A percentile compares a stretch with the other conserved stretches of the same genome.
Evolutionary conservation across 306 rosid genomes (phyloP).

Genomic region (Vicia faba): DNA sequence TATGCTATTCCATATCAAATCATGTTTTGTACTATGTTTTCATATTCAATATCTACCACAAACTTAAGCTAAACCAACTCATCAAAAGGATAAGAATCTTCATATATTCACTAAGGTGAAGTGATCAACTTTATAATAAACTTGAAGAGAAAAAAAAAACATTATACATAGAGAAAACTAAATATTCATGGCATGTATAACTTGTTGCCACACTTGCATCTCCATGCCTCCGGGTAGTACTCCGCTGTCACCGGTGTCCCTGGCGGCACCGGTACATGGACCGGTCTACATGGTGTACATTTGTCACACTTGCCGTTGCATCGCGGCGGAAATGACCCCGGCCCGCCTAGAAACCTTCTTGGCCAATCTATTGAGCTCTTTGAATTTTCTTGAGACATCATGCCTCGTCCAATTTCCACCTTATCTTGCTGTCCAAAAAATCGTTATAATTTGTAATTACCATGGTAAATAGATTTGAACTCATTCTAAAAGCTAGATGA

Average conservation of each 20-base stretch:
- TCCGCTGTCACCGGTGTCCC: conserved; percentile 85
- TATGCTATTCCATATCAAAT: conserved; percentile 33
- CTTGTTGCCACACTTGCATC: conserved; percentile 94
- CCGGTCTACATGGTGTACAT: conserved; percentile 82
- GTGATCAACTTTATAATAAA: conserved; percentile 23
- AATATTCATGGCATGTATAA: conserved; percentile 77
- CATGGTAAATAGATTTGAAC: too few relatives aligned
- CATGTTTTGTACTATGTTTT: conserved; percentile 35
- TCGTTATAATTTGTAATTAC: too few relatives aligned
- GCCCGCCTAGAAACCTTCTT: conserved; percentile 69
- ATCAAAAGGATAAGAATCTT: conserved; percentile 26
- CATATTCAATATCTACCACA: conserved; percentile 38
- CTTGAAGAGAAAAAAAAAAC: conserved; percentile 23
- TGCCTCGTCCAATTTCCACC: conserved; percentile 26
- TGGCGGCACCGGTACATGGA: conserved; percentile 88
- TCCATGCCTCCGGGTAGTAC: conserved; percentile 98
- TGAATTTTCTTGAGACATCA: background rate
- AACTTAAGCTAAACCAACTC: conserved; percentile 35
- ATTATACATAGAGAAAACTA: conserved; percentile 24
- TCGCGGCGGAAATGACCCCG: conserved; percentile 82
- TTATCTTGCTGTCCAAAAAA: conserved; percentile 19
- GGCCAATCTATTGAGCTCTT: conserved; percentile 18
- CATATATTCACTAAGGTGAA: conserved; percentile 28
- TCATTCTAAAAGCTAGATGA: too few relatives aligned
- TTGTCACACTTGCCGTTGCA: conserved; percentile 76